Evolutionary conservation across 108 stramenopile species (phyloP).

Genomic region (Phaeodactylum tricornutum): DNA sequence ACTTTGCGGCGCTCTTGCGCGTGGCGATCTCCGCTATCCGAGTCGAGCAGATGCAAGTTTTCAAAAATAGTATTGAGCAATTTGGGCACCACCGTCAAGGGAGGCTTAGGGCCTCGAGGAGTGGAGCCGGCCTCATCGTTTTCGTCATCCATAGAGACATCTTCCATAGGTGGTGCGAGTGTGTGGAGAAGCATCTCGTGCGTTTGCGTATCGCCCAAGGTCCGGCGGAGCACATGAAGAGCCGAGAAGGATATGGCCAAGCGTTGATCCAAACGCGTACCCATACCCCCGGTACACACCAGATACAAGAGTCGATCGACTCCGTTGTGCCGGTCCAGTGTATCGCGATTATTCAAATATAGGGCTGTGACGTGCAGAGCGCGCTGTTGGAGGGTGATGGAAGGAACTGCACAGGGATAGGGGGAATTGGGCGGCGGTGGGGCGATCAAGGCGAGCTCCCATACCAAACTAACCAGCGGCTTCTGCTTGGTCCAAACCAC

Average conservation of each 20-base stretch:
- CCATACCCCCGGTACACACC: conserved; percentile 58
- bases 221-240: conserved; percentile 39
- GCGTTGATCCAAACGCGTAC: conserved; percentile 11
- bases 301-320: conserved; percentile 63
- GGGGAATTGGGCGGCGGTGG: conserved; percentile 37
- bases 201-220: conserved; percentile 27
- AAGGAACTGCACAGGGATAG: conserved; percentile 40
- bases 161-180: conserved; percentile 43
- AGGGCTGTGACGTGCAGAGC: conserved; percentile 47
- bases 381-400: conserved; percentile 41
- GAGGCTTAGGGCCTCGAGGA: conserved; percentile 4
- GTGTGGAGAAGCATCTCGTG: conserved; percentile 55
- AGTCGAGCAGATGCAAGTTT: conserved; percentile 24
- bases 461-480: conserved; percentile 27
- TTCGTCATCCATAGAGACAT: conserved; percentile 5
- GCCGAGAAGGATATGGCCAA: conserved; percentile 38
- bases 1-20: conserved; percentile 7
- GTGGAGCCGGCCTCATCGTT: conserved; percentile 5
- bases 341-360: conserved; percentile 19
- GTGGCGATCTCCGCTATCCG: conserved; percentile 5
- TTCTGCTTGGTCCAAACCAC: conserved; percentile 38
- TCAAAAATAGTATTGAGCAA: conserved; percentile 55
- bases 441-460: conserved; percentile 53
- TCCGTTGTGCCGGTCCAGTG: conserved; percentile 24
- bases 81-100: conserved; percentile 52